A percentile compares a stretch with the other conserved stretches of the same genome.
These are phyloP conservation scores for Ammopiptanthus mongolicus DNA, from an alignment of 306 rosid genomes.

Conservation along the genomic window DNA sequence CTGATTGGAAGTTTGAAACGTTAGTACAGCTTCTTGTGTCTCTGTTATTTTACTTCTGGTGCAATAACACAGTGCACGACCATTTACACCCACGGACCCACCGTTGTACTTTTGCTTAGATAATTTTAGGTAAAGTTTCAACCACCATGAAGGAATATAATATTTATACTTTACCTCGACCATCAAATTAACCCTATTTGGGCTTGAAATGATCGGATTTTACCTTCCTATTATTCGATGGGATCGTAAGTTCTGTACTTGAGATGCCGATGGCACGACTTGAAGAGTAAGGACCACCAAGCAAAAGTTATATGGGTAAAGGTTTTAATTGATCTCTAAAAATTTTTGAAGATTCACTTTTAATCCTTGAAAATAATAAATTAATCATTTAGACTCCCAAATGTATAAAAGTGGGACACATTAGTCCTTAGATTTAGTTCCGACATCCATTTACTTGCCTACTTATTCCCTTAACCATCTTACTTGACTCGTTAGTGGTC, in stretches of 20 bases:
- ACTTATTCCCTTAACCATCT: too few species aligned
- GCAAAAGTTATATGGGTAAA: too few species aligned
- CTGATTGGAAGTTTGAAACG: not conserved
- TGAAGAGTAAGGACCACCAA: not conserved
- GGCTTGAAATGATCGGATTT: not conserved
- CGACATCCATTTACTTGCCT: too few species aligned
- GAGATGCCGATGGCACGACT: not conserved
- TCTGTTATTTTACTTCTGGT: not conserved
- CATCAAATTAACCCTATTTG: not conserved
- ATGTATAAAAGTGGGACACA: too few species aligned
- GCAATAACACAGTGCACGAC: not conserved
- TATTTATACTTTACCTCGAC: not conserved
- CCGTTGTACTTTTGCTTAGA: conserved; percentile 1
- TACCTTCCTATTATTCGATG: not conserved
- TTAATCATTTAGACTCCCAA: too few species aligned
- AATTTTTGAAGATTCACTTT: too few species aligned
- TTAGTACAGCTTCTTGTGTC: not conserved
- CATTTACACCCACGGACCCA: too few species aligned
- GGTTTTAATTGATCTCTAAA: too few species aligned
- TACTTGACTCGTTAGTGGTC: too few species aligned
- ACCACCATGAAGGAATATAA: conserved; percentile 36
- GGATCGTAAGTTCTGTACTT: not conserved
- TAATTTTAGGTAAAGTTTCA: conserved; percentile 16
- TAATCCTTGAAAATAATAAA: too few species aligned
- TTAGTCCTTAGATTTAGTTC: too few species aligned